Percentiles rank a stretch among this genome's conserved stretches.
phyloP scores from a whole-genome alignment of 192 early-diverging fungal species.

The Coemansia sp. region DNA sequence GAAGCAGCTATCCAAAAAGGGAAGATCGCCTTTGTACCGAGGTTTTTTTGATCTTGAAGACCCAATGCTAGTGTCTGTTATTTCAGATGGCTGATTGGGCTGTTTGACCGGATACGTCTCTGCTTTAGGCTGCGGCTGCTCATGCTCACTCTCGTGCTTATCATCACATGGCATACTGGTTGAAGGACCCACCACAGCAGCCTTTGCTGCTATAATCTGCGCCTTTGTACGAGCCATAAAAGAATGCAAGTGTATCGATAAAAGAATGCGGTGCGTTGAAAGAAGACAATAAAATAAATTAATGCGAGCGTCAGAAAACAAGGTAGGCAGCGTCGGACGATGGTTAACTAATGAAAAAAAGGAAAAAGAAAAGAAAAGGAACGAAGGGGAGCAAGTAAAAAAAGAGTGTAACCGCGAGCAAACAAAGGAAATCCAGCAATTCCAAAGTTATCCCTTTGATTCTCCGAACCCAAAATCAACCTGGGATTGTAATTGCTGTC shows the following conservation, averaged over 20 bases:
- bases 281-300: neutral
- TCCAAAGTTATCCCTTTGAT: neutral
- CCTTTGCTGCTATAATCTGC: neutral
- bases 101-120: too few species aligned
- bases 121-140: neutral
- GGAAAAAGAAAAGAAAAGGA: neutral
- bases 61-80: neutral
- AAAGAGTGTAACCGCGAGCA: neutral
- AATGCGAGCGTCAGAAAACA: neutral
- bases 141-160: neutral
- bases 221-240: constrained; percentile 8
- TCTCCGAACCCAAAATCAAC: too few species aligned
- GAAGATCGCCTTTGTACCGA: neutral
- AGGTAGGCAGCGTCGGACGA: neutral
- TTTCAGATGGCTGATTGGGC: neutral
- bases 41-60: neutral
- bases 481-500: too few species aligned
- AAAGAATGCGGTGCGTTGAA: too few species aligned
- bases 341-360: neutral
- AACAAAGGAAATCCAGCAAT: neutral
- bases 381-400: neutral
- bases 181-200: neutral
- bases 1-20: neutral
- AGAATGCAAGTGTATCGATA: neutral
- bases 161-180: neutral